Evolutionary conservation across 192 early-diverging fungal species (phyloP).

Genomic region (Coemansia sp.): DNA sequence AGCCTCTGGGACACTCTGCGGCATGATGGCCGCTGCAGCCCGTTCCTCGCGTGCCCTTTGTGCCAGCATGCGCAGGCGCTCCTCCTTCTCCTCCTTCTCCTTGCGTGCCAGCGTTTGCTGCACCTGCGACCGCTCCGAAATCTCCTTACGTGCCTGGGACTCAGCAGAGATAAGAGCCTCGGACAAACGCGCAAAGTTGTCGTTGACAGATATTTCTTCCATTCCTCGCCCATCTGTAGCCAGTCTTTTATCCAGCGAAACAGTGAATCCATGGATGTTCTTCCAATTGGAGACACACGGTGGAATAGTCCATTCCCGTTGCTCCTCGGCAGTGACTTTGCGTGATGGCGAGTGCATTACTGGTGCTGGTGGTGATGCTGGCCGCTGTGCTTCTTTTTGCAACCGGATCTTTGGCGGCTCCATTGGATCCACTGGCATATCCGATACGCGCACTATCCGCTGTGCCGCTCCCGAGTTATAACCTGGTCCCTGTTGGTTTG

Average conservation of each 20-base stretch:
- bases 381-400: slow-evolving; percentile 83
- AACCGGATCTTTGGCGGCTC: slow-evolving; percentile 90
- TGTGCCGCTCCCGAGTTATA: slow-evolving; percentile 75
- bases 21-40: slow-evolving; percentile 35
- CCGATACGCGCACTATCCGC: slow-evolving; percentile 92
- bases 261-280: slow-evolving; percentile 99
- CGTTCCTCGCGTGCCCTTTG: slow-evolving; percentile 92
- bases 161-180: slow-evolving; percentile 94
- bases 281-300: slow-evolving; percentile 99
- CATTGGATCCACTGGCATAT: slow-evolving; percentile 95
- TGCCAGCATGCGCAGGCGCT: slow-evolving; percentile 83
- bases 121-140: slow-evolving; percentile 86
- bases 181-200: slow-evolving; percentile 94
- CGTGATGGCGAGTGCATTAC: slow-evolving; percentile 98
- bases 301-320: slow-evolving; percentile 95
- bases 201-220: slow-evolving; percentile 87
- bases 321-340: slow-evolving; percentile 94
- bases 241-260: slow-evolving; percentile 97
- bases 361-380: slow-evolving; percentile 92
- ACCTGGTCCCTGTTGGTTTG: slow-evolving; percentile 66
- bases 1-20: slow-evolving; percentile 4
- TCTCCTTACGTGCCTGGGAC: slow-evolving; percentile 91
- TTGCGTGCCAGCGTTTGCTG: slow-evolving; percentile 88
- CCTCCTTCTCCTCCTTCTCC: slow-evolving; percentile 93
- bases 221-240: slow-evolving; percentile 95